Evolutionary conservation across 1,284 basidiomycete genomes (phyloP).

Genomic region (Volvariella surrecta): DNA sequence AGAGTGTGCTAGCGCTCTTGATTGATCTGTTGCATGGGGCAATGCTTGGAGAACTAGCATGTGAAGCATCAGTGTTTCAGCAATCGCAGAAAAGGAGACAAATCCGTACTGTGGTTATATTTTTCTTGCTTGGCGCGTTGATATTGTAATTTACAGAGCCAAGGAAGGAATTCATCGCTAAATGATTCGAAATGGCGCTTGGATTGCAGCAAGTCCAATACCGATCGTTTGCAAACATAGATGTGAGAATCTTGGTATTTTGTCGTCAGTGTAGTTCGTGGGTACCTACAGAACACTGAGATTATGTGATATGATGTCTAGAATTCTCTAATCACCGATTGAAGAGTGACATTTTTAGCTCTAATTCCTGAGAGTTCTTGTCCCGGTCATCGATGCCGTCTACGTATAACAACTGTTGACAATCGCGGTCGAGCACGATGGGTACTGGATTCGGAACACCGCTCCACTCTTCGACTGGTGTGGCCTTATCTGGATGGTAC

Average conservation of each 20-base stretch:
- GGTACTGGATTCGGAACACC: constrained; percentile 31
- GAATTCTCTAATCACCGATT: constrained; percentile 34
- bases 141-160: constrained; percentile 82
- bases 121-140: constrained; percentile 48
- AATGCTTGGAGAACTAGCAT: constrained; percentile 5
- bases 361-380: constrained; percentile 60
- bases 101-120: constrained; percentile 46
- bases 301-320: not conserved
- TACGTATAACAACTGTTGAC: constrained; percentile 64
- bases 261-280: constrained; percentile 63
- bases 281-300: constrained; percentile 45
- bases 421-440: constrained; percentile 57
- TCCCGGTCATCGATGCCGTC: constrained; percentile 63
- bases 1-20: constrained; percentile 49
- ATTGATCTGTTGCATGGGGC: constrained; percentile 24
- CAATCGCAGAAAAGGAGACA: not conserved
- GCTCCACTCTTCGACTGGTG: constrained; percentile 59
- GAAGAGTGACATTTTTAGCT: constrained; percentile 66
- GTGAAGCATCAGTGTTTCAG: not conserved
- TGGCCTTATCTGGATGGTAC: constrained; percentile 43
- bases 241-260: constrained; percentile 81
- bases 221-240: constrained; percentile 73
- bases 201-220: constrained; percentile 67
- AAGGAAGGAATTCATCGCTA: constrained; percentile 82
- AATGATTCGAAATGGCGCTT: constrained; percentile 71